A percentile compares a stretch with the other conserved stretches of the same genome.
Evolutionary conservation across 441 rosid species (phyloP).

Genomic region (Macaranga tanarius): DNA sequence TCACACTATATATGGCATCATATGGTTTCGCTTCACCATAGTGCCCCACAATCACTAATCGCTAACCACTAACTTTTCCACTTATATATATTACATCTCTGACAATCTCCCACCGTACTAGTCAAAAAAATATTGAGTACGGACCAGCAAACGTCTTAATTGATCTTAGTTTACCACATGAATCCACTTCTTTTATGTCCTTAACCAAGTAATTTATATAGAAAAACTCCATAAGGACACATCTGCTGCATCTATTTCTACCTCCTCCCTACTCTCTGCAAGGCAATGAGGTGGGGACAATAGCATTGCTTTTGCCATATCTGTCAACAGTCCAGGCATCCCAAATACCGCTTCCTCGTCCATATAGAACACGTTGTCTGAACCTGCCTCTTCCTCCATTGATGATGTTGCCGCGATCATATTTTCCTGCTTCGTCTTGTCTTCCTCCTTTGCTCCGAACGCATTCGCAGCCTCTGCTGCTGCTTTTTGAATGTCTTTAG

Average conservation of each 20-base stretch:
- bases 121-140: slow-evolving; percentile 12
- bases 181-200: too few species aligned
- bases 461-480: slow-evolving; percentile 72
- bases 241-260: slow-evolving; percentile 39
- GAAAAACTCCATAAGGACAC: slow-evolving; percentile 63
- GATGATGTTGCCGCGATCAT: neutral
- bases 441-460: slow-evolving; percentile 33
- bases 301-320: slow-evolving; percentile 80
- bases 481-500: slow-evolving; percentile 73
- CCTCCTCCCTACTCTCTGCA: slow-evolving; percentile 34
- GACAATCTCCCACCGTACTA: neutral
- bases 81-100: too few species aligned
- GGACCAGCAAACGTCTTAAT: neutral
- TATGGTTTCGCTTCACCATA: neutral
- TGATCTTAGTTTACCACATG: neutral
- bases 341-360: slow-evolving; percentile 60
- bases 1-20: neutral
- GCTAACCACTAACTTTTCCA: neutral
- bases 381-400: slow-evolving; percentile 8
- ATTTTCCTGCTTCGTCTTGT: neutral
- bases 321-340: slow-evolving; percentile 51
- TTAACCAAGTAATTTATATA: slow-evolving; percentile 10
- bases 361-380: slow-evolving; percentile 36
- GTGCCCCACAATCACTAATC: neutral
- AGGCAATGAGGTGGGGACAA: slow-evolving; percentile 61